Conservation (phyloP, 805 yeast genomes). For the Wickerhamomyces ciferrii region DNA sequence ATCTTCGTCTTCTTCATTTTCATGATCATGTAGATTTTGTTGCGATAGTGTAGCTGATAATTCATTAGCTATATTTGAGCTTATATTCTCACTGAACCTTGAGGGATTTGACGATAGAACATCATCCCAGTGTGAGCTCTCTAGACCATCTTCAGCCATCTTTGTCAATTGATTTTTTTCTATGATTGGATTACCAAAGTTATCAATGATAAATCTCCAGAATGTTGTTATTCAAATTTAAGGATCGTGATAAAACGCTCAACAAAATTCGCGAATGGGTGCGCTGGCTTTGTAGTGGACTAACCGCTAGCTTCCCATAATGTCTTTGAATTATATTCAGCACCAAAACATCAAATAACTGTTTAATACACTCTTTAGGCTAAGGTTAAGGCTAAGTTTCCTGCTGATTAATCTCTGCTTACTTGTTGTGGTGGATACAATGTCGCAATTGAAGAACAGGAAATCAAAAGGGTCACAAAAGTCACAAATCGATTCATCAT, state of each 20-base stretch:
- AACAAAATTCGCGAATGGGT: neutral
- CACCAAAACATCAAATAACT: too few relatives aligned
- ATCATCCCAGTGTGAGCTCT: constrained; percentile 61
- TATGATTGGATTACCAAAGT: too few relatives aligned
- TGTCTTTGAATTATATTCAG: too few relatives aligned
- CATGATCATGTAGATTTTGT: constrained; percentile 4
- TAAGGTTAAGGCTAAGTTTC: too few relatives aligned
- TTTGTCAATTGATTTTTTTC: neutral
- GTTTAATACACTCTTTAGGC: too few relatives aligned
- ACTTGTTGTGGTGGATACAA: too few relatives aligned
- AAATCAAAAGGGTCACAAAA: constrained; percentile 2
- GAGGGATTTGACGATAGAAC: constrained; percentile 32
- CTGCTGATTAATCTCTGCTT: too few relatives aligned
- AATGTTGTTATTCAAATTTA: neutral
- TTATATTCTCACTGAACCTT: neutral
- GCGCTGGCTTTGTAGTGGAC: neutral
- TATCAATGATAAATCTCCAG: neutral
- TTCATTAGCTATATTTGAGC: constrained; percentile 9
- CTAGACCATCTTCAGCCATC: constrained; percentile 45
- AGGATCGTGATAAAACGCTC: neutral
- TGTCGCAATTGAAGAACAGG: constrained; percentile 12
- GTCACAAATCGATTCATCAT: neutral
- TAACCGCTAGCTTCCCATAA: too few relatives aligned
- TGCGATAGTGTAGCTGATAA: constrained; percentile 13
- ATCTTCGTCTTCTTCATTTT: constrained; percentile 2